phyloP scores from a whole-genome alignment of 495 filamentous ascomycete genomes.

The Annulohypoxylon nitens region DNA sequence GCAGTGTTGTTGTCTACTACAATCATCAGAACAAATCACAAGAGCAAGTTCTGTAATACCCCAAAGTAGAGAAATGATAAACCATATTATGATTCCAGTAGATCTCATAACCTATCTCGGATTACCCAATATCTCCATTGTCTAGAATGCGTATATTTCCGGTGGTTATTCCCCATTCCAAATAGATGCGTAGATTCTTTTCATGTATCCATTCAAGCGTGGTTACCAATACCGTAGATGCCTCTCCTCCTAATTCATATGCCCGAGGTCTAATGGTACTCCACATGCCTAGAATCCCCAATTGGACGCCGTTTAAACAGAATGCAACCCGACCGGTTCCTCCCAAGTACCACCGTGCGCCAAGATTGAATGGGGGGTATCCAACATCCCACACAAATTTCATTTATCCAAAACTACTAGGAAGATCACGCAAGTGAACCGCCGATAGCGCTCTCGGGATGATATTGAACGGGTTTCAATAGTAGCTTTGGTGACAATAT shows the following conservation, averaged over 20 bases:
- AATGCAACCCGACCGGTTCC: slow-evolving; percentile 30
- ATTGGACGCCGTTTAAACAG: slow-evolving; percentile 37
- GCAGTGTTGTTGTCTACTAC: background rate
- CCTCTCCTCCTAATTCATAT: slow-evolving; percentile 25
- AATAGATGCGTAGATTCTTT: slow-evolving; percentile 11
- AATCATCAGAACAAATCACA: background rate
- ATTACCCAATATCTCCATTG: slow-evolving; percentile 1
- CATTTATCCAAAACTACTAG: slow-evolving; percentile 35
- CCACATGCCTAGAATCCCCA: slow-evolving; percentile 26
- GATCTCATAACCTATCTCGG: slow-evolving; percentile 14
- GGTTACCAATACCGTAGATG: slow-evolving; percentile 25
- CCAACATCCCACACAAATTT: slow-evolving; percentile 30
- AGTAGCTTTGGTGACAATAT: background rate
- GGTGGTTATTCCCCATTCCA: slow-evolving; percentile 16
- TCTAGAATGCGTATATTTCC: slow-evolving; percentile 26
- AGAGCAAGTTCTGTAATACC: background rate
- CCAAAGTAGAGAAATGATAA: slow-evolving; percentile 1
- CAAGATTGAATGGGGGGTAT: slow-evolving; percentile 42
- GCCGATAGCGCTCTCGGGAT: slow-evolving; percentile 8
- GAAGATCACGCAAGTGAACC: slow-evolving; percentile 19
- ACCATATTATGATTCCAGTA: slow-evolving; percentile 17
- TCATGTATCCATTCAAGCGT: slow-evolving; percentile 17
- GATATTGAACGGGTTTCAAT: slow-evolving; percentile 1
- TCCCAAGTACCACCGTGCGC: slow-evolving; percentile 14
- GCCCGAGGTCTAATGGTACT: slow-evolving; percentile 30